Evolutionary conservation across 495 filamentous ascomycete genomes (phyloP), one percentile per base, ranked within the genome.

Genomic region (Aspergillus cavernicola): DNA sequence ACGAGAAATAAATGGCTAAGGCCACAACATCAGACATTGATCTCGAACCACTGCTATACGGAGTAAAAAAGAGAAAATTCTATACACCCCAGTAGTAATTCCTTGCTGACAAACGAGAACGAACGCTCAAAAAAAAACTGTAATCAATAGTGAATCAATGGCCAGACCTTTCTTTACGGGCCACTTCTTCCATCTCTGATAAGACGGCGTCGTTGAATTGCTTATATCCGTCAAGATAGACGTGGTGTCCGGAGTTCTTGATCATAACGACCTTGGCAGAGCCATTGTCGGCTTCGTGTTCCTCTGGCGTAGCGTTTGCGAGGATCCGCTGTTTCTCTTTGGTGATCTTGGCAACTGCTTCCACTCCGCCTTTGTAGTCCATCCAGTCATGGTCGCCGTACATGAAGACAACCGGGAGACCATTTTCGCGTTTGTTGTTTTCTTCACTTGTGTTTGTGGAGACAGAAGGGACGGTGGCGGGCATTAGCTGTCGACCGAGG

Each of bases 371-470:
- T 0, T 81, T 80, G 11, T 92, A 82, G 60, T 97, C 95, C 93
- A 98, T 97, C 93, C 93, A 98, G 74, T 98, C 93, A 61, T 91
- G 82, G 61, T 96, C 90, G 50, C 93, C 93, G 62, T 98, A 98
- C 85, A 97, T 88, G 61, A 97, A 80, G 10, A 97, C 80, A 26
- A 96, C 76, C 0, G 93, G 93, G 46, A 90, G 74, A 4, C 92
- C 92, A 3, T 79, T 86, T 62, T 95, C 90, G 7, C 80, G 74
- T 37, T 57, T 58, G 42, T 45, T 53, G 8, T 41, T 44, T 16
- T 43, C 23, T 24, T 31, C 10, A 31, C 1, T 20, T 16, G 6
- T 39, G 22, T 39, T 23, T 45, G 48, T 43, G 26, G 53, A 31
- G 20, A n/a, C 16, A 54, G 39, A 24, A 24, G 3, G 20, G 60